Percentiles rank a stretch among this genome's conserved stretches.
These are phyloP conservation scores for Yarrowia galli DNA, from an alignment of 1,139 yeast species.

Conservation along the genomic window DNA sequence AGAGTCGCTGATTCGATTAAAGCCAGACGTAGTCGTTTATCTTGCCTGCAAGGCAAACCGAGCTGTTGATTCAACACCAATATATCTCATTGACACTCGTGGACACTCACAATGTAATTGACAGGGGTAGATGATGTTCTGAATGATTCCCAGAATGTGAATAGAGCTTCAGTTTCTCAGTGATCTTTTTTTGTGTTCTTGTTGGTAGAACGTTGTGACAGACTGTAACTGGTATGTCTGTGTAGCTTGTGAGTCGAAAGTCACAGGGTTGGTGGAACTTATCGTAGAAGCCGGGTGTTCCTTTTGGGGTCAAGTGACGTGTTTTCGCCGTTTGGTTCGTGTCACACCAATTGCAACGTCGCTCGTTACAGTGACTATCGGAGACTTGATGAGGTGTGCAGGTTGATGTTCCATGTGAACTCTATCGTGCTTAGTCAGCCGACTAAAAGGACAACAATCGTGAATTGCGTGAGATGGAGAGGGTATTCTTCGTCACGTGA, in stretches of 20 bases:
- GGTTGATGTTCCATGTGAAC: not conserved
- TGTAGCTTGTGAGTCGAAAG: not conserved
- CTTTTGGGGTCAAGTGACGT: not conserved
- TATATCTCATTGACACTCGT: too few relatives aligned
- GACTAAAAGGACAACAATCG: not conserved
- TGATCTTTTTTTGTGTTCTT: too few relatives aligned
- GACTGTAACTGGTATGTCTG: too few relatives aligned
- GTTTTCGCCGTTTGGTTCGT: not conserved
- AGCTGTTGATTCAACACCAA: too few relatives aligned
- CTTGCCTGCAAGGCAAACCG: too few relatives aligned
- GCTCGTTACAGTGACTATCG: not conserved
- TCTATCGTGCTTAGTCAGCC: slow-evolving; percentile 5
- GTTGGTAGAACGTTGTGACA: too few relatives aligned
- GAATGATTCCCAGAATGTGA: too few relatives aligned
- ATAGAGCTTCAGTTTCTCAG: too few relatives aligned
- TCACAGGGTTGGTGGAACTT: not conserved
- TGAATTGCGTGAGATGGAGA: not conserved
- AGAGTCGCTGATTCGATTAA: too few relatives aligned
- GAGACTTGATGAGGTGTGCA: slow-evolving; percentile 13
- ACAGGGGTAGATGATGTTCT: too few relatives aligned
- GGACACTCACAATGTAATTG: too few relatives aligned
- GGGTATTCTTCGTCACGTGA: not conserved
- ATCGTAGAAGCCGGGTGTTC: not conserved
- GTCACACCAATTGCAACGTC: not conserved
- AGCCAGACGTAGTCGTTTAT: too few relatives aligned